Base-by-base conservation (phyloP, 1,284 basidiomycete species). In the Wolfiporia cocos region DNA sequence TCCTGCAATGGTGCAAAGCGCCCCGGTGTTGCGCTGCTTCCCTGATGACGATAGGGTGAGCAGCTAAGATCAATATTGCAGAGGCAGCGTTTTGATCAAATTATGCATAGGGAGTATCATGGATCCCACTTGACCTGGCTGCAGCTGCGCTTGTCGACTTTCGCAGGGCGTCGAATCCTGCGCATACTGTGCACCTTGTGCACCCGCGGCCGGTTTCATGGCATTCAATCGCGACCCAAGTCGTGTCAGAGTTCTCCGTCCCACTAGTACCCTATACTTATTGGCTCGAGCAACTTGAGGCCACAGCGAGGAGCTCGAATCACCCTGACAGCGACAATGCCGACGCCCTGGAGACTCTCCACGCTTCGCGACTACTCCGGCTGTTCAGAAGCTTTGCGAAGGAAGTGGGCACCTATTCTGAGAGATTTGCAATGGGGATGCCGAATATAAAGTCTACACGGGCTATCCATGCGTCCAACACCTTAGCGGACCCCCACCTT, bases 1-100 rank as follows among this genome's bases (percentile, higher is more conserved):
- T 9, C 70, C 71, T 1, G 54, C 61, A 34, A 53, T 73, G 3
- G 58, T 73, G n/a, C 60, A 65, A 42, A 63, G 61, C 0, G 59
- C 57, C 12, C 33, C 58, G 2, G 42, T 52, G 14, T 48, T 63
- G 3, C 51, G 53, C 2, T 56, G 42, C 11, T 42, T 68, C 4
- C 62, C 64, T 2, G 49, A 49, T 26, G 39, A 49, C 28, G 31
- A 42, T 5, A 44, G 48, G 31, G 56, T 57, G 34, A 28, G 51
- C 39, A 61, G 36, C 53, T 57, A 2, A 56, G 14, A 28, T 28
- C 26, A 14, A 9, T 28, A n/a, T 28, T 28, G 26, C 14, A n/a
- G n/a, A n/a, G n/a, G n/a, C 14, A 21, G 10, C 24, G 26, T 17
- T 11, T 31, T 7, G 24, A 12, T 21, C 14, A 22, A 33, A 26